phyloP scores from a whole-genome alignment of 768 basidiomycete species.

The Hypsizygus marmoreus region DNA sequence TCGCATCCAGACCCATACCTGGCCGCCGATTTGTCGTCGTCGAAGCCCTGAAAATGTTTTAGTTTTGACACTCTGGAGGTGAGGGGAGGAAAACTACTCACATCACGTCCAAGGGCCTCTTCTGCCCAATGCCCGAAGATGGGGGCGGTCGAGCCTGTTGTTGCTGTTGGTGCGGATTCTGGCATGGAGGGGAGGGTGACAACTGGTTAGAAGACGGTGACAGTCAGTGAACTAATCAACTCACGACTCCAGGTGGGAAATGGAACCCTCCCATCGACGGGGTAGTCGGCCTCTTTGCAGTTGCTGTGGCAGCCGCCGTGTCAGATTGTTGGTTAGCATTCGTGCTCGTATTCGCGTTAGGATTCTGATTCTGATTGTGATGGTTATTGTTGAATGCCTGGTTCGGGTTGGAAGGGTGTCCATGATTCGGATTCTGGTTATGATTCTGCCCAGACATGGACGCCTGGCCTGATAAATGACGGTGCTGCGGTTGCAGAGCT shows the following conservation, averaged over 20 bases:
- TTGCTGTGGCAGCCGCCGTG: neutral
- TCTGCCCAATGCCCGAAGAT: slow-evolving; percentile 23
- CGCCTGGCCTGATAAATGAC: too few species aligned
- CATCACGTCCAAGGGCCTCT: slow-evolving; percentile 36
- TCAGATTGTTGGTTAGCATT: slow-evolving; percentile 1
- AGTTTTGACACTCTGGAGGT: neutral
- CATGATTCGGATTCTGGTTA: slow-evolving; percentile 15
- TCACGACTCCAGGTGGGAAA: slow-evolving; percentile 48
- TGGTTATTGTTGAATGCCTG: slow-evolving; percentile 5
- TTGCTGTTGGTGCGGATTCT: slow-evolving; percentile 19
- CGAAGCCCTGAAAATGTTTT: slow-evolving; percentile 16
- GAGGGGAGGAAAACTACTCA: slow-evolving; percentile 19
- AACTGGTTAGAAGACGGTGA: neutral
- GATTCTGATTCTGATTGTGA: slow-evolving; percentile 21
- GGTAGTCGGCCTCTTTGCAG: slow-evolving; percentile 24
- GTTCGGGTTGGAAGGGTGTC: slow-evolving; percentile 1
- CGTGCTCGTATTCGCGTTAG: slow-evolving; percentile 10
- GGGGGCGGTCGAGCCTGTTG: slow-evolving; percentile 13
- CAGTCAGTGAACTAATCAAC: slow-evolving; percentile 12
- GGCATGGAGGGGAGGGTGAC: neutral
- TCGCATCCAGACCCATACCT: slow-evolving; percentile 41
- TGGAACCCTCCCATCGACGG: slow-evolving; percentile 52
- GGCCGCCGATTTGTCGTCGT: slow-evolving; percentile 23
- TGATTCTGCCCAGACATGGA: neutral
- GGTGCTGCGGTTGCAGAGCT: too few species aligned